These are phyloP conservation scores for Zygotorulaspora danielsina DNA, from an alignment of 805 yeast genomes.

Conservation along the genomic window DNA sequence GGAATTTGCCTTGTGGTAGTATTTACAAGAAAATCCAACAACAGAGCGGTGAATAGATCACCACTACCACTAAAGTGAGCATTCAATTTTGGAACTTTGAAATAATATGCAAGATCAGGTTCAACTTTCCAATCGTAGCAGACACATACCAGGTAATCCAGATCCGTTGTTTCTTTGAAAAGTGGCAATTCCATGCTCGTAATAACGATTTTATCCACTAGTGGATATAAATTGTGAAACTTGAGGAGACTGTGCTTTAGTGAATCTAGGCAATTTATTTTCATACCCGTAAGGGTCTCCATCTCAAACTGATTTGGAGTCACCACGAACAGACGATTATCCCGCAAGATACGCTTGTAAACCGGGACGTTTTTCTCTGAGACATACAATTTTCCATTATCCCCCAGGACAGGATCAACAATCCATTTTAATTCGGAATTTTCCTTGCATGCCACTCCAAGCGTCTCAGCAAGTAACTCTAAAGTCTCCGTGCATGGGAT, in stretches of 20 bases:
- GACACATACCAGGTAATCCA: constrained; percentile 14
- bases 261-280: constrained; percentile 38
- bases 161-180: constrained; percentile 1
- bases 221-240: constrained; percentile 44
- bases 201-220: constrained; percentile 50
- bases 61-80: constrained; percentile 74
- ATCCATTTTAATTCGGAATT: constrained; percentile 48
- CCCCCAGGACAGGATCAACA: constrained; percentile 91
- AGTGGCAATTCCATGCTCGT: constrained; percentile 45
- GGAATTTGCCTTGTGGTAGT: constrained; percentile 5
- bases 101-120: constrained; percentile 32
- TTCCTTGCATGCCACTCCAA: constrained; percentile 31
- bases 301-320: constrained; percentile 78
- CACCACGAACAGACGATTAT: constrained; percentile 45
- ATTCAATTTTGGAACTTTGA: constrained; percentile 45
- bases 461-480: constrained; percentile 44
- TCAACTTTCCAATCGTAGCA: constrained; percentile 34
- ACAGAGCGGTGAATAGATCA: constrained; percentile 61
- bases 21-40: constrained; percentile 40
- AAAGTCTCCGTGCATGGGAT: constrained; percentile 60
- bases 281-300: constrained; percentile 51
- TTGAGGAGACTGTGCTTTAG: constrained; percentile 38
- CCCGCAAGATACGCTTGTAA: constrained; percentile 45
- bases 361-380: constrained; percentile 49
- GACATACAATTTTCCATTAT: constrained; percentile 79